Base-by-base conservation (phyloP, 441 rosid genomes). In the Capsella rubella region DNA sequence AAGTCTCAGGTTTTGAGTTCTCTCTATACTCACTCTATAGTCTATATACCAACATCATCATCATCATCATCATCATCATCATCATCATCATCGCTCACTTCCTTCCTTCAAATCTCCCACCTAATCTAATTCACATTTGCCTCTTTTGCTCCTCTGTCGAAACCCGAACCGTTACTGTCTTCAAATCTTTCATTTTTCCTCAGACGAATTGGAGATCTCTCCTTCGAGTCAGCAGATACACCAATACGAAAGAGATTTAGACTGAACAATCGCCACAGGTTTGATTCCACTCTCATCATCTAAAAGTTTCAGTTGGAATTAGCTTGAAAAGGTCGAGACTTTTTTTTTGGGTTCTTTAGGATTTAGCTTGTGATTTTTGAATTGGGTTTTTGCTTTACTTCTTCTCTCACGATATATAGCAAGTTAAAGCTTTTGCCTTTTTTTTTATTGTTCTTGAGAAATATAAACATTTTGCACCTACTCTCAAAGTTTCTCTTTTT, bases 1-100 rank as follows among this genome's bases (percentile, higher is more conserved):
- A 31, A 31, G 55, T 71, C 72, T 29, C 57, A 58, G 80, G 66
- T 76, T 66, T 71, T 39, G 62, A 32, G 7, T 60, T 52, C 25
- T 39, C 18, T 43, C 32, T 7, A 60, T 25, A 21, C 25, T 21
- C 25, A 21, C 25, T 21, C 25, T 21, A 21, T 21, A 21, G 25
- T 21, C 25, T 21, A 21, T 21, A 21, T 21, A 1, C 25, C 25
- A 21, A 21, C 25, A 21, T 21, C 25, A 21, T 6, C 31, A 18
- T 29, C 50, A 16, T 16, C 18, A 16, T 16, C 18, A 16, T 16
- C 61, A 57, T 6, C 31, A 18, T 29, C 50, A 16, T 16, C 18
- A 16, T 16, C 18, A 16, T 16, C 61, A 57, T 6, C 31, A 18
- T 29, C 50, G 25, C 71, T 27, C 39, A 32, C 71, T 46, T 63